These are phyloP conservation scores for Vanrija sp. DNA, from an alignment of 1,284 basidiomycete genomes.

Conservation along the genomic window DNA sequence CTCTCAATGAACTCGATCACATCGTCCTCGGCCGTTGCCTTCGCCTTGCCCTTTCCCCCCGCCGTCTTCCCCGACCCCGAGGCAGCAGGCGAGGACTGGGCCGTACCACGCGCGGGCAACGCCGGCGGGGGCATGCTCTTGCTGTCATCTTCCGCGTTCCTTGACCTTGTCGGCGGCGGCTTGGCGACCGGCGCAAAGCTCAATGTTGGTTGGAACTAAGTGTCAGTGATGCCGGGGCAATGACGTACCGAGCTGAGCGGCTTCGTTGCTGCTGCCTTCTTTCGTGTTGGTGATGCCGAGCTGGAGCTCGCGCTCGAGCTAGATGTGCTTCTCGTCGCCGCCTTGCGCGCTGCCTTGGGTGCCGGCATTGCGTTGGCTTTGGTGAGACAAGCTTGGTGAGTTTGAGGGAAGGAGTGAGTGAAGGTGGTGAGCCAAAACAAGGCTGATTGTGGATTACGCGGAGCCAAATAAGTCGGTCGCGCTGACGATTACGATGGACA, in stretches of 20 bases:
- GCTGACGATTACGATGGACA: too few species aligned
- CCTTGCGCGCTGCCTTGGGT: too few species aligned
- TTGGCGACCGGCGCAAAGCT: constrained; percentile 18
- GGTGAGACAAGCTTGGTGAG: too few species aligned
- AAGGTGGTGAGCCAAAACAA: too few species aligned
- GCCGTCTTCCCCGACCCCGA: neutral
- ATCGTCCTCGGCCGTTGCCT: neutral
- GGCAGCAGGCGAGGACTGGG: neutral
- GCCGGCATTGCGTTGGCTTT: too few species aligned
- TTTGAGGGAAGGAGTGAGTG: too few species aligned
- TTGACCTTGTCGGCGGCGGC: neutral
- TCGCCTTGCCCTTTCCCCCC: constrained; percentile 50
- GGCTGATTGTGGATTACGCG: too few species aligned
- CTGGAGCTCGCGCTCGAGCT: too few species aligned
- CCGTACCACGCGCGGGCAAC: neutral
- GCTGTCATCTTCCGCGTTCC: constrained; percentile 1
- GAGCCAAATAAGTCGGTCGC: too few species aligned
- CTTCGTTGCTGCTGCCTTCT: too few species aligned
- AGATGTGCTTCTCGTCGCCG: too few species aligned
- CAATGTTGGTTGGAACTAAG: constrained; percentile 35
- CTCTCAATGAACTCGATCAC: constrained; percentile 29
- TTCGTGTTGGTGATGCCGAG: too few species aligned
- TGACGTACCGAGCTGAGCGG: constrained; percentile 33
- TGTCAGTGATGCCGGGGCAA: constrained; percentile 1
- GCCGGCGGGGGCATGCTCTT: constrained; percentile 18